Percentiles rank a stretch among this genome's conserved stretches.
phyloP scores from a whole-genome alignment of 106 monocot genomes.

The Dendrobium nobile region DNA sequence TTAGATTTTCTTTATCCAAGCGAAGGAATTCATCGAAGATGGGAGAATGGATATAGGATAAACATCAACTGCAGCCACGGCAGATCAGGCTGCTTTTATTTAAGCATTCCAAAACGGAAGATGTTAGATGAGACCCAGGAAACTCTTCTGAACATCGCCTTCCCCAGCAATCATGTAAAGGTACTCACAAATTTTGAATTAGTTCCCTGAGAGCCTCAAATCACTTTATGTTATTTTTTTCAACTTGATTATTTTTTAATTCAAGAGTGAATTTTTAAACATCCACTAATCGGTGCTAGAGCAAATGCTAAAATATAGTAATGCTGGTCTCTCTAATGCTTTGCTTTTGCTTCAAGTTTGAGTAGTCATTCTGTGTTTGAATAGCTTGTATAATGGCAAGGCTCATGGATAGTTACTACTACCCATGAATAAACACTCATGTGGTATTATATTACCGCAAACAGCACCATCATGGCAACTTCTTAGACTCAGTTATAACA shows the following conservation, averaged over 20 bases:
- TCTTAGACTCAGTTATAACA: too few relatives aligned
- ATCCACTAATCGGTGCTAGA: not conserved
- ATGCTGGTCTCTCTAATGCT: too few relatives aligned
- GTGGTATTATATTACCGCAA: too few relatives aligned
- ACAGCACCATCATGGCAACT: too few relatives aligned
- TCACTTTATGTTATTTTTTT: not conserved
- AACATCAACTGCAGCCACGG: slow-evolving; percentile 89
- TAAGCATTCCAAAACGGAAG: slow-evolving; percentile 88
- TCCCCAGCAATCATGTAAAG: slow-evolving; percentile 96
- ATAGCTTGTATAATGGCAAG: too few relatives aligned
- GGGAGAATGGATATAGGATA: slow-evolving; percentile 94
- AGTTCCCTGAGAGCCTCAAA: not conserved
- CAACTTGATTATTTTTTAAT: not conserved
- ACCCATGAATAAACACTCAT: too few relatives aligned
- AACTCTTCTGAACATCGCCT: slow-evolving; percentile 93
- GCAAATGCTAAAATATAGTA: not conserved
- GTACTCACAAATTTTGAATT: slow-evolving; percentile 18
- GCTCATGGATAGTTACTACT: too few relatives aligned
- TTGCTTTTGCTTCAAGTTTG: too few relatives aligned
- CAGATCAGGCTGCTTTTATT: slow-evolving; percentile 90
- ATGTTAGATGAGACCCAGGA: slow-evolving; percentile 85
- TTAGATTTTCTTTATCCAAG: slow-evolving; percentile 97
- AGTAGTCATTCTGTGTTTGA: too few relatives aligned
- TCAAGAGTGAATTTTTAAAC: not conserved
- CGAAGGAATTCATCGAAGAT: slow-evolving; percentile 89